Evolutionary conservation across 306 rosid genomes (phyloP).

Genomic region (Gillenia trifoliata): DNA sequence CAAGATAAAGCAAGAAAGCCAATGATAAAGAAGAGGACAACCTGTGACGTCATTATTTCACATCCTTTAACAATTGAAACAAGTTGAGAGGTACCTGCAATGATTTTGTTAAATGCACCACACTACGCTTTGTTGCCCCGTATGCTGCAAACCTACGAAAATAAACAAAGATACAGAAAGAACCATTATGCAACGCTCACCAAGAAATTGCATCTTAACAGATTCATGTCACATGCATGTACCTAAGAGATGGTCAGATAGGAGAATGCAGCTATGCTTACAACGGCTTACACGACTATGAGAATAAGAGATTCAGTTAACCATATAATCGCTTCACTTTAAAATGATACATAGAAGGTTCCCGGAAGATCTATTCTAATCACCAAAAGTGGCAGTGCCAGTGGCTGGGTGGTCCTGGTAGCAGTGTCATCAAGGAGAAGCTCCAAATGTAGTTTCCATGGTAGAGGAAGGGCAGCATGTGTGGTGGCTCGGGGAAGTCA

Average conservation of each 20-base stretch:
- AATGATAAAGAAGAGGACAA: not conserved
- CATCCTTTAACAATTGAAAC: not conserved
- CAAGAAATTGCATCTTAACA: not conserved
- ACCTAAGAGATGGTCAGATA: not conserved
- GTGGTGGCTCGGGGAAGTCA: not conserved
- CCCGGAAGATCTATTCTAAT: not conserved
- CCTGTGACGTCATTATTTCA: not conserved
- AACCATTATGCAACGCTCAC: conserved; percentile 1
- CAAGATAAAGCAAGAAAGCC: not conserved
- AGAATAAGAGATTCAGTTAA: too few relatives aligned
- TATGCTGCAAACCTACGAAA: conserved; percentile 88
- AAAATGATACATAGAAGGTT: not conserved
- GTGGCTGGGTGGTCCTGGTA: not conserved
- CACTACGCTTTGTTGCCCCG: conserved; percentile 98
- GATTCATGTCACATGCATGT: not conserved
- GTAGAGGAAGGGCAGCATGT: not conserved
- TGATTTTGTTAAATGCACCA: conserved; percentile 91
- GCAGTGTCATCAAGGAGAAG: not conserved
- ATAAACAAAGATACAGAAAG: not conserved
- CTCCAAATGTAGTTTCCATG: not conserved
- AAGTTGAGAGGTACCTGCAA: conserved; percentile 58
- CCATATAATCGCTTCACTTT: not conserved
- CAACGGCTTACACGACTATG: not conserved
- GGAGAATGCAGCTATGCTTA: not conserved
- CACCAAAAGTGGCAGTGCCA: not conserved